Base-by-base conservation (phyloP, 257 asterid genomes). In the Plantago major region DNA sequence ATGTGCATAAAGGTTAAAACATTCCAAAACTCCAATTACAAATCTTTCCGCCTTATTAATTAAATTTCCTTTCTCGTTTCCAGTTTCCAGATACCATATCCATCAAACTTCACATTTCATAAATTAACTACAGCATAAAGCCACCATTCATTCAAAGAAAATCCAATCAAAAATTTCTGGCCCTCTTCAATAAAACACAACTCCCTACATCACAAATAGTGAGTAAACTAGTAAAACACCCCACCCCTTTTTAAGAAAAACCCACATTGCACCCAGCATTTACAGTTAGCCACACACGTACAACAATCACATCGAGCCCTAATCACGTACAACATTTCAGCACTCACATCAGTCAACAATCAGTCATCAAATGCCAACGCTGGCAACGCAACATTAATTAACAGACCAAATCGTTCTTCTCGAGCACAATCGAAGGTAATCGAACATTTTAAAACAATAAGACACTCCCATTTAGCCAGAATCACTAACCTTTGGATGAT, bases 401-500 rank as follows among this genome's bases (percentile, higher is more conserved):
- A 22, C 26, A 22, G 2, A 22, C 26, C 26, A 22, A 22, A 22
- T 22, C 26, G 26, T 22, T 2, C 26, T 22, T 22, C 1, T 22
- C 26, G 26, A 1, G 26, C 26, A 22, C 1, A 22, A 22, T 22
- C 26, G 26, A 22, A 22, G 26, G 26, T 22, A 2, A 22, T 22
- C 26, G 26, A 2, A 22, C 26, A 22, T 22, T 22, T 2, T 2
- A 22, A 22, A 22, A 22, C 26, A 22, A 2, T 2, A 22, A 22
- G 26, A 22, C 26, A 22, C 26, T 22, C 26, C 2, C 26, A 22
- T 22, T 22, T 1, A 22, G 26, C 42, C 3, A 51, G 62, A 74
- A 50, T 57, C 69, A 74, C 95, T 53, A 65, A 86, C 99, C 99
- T 87, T 87, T 93, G 16, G 99, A 89, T 44, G 99, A 93, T 77